phyloP scores from a whole-genome alignment of 768 basidiomycete genomes.

The Phlegmacium glaucopus region DNA sequence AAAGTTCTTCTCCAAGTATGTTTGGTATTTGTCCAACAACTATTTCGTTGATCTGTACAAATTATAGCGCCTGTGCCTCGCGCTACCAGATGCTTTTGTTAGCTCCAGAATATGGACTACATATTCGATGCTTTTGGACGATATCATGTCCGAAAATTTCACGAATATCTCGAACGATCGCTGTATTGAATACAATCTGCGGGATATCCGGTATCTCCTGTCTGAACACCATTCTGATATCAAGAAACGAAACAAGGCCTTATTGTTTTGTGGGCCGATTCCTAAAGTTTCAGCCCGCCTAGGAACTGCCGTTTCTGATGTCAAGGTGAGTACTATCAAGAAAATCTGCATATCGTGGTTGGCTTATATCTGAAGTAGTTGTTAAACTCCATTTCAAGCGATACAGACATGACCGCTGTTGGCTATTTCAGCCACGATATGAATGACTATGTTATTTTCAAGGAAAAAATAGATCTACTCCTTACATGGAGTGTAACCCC shows the following conservation, averaged over 20 bases:
- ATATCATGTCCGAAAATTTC: constrained; percentile 43
- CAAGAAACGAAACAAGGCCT: constrained; percentile 73
- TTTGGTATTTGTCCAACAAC: not conserved
- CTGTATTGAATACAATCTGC: constrained; percentile 35
- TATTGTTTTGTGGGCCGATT: constrained; percentile 69
- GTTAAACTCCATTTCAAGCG: constrained; percentile 71
- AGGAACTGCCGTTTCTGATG: constrained; percentile 55
- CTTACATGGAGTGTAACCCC: constrained; percentile 81
- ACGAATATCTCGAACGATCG: constrained; percentile 26
- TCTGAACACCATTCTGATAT: constrained; percentile 65
- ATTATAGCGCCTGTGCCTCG: constrained; percentile 63
- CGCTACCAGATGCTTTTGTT: constrained; percentile 71
- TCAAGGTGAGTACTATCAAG: constrained; percentile 34
- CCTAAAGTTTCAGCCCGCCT: constrained; percentile 56
- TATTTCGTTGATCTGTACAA: constrained; percentile 4
- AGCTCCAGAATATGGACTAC: constrained; percentile 66
- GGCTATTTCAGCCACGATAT: constrained; percentile 52
- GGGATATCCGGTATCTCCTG: constrained; percentile 46
- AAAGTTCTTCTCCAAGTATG: constrained; percentile 60
- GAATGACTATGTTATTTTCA: constrained; percentile 43
- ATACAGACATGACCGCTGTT: constrained; percentile 56
- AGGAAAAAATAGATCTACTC: constrained; percentile 69
- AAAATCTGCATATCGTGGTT: not conserved
- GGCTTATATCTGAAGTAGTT: constrained; percentile 37
- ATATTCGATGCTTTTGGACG: constrained; percentile 45